Percentiles rank a stretch among this genome's conserved stretches.
phyloP scores from a whole-genome alignment of 2,329 filamentous ascomycete species.

The Aspergillus sp. region DNA sequence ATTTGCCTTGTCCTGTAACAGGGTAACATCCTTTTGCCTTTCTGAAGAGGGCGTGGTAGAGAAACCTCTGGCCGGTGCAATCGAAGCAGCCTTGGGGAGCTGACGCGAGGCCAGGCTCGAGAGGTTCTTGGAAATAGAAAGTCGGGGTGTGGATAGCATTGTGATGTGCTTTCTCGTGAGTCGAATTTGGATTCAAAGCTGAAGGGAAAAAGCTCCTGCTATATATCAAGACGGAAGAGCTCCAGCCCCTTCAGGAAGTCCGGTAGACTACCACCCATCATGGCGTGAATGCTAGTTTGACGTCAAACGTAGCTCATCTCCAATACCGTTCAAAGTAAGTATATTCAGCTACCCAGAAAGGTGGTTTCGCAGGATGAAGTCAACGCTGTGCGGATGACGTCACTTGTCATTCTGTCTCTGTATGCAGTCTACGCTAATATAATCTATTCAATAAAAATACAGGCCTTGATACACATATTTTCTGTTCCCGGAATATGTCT shows the following conservation, averaged over 20 bases:
- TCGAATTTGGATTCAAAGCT: neutral
- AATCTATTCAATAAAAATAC: no score
- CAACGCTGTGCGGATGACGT: neutral
- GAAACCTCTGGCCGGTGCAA: conserved; percentile 9
- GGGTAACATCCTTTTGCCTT: conserved; percentile 16
- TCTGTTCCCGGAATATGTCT: no score
- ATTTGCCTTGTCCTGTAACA: conserved; percentile 45
- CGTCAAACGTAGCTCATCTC: conserved; percentile 16
- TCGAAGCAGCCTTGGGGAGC: conserved; percentile 5
- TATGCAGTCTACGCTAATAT: no score
- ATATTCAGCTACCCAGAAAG: no score
- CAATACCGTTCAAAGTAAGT: no score
- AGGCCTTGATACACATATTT: no score
- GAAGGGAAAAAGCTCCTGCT: neutral
- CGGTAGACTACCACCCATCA: neutral
- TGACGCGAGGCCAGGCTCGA: conserved; percentile 4
- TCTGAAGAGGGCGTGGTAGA: conserved; percentile 11
- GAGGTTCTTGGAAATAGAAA: conserved; percentile 5
- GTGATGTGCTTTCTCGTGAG: neutral
- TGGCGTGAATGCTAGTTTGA: conserved; percentile 10
- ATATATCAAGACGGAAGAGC: no score
- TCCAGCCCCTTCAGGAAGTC: neutral
- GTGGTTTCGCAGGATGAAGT: conserved; percentile 1
- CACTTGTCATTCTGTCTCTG: neutral
- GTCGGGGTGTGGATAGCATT: conserved; percentile 7